Evolutionary conservation across 2,329 filamentous ascomycete genomes (phyloP).

Genomic region (Metarhizium humberi): DNA sequence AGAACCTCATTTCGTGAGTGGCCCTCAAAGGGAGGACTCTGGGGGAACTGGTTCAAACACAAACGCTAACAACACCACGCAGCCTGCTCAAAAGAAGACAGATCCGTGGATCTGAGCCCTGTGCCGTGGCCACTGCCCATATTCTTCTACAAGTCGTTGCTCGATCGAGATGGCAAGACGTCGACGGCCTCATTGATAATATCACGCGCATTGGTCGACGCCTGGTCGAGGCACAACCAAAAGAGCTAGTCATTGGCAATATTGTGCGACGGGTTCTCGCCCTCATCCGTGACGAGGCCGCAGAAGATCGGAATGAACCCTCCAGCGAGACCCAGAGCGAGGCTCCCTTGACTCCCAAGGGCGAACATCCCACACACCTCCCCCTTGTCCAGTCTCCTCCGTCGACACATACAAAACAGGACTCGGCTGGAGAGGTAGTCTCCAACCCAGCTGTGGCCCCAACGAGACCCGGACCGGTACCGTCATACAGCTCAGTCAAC

Average conservation of each 20-base stretch:
- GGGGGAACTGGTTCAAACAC: neutral
- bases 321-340: slow-evolving; percentile 52
- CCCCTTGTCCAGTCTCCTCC: slow-evolving; percentile 19
- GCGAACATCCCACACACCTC: slow-evolving; percentile 21
- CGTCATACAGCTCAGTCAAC: slow-evolving; percentile 55
- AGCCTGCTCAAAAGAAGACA: slow-evolving; percentile 77
- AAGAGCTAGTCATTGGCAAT: slow-evolving; percentile 88
- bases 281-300: slow-evolving; percentile 83
- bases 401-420: slow-evolving; percentile 25
- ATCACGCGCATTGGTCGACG: slow-evolving; percentile 71
- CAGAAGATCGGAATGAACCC: slow-evolving; percentile 63
- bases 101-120: slow-evolving; percentile 78
- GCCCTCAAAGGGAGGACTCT: slow-evolving; percentile 3
- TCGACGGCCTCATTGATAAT: slow-evolving; percentile 68
- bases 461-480: slow-evolving; percentile 50
- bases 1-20: slow-evolving; percentile 71
- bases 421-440: slow-evolving; percentile 20
- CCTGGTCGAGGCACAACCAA: slow-evolving; percentile 74
- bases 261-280: slow-evolving; percentile 85
- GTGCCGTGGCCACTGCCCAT: slow-evolving; percentile 83
- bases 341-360: slow-evolving; percentile 27
- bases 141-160: slow-evolving; percentile 82
- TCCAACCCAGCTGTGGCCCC: slow-evolving; percentile 18
- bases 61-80: slow-evolving; percentile 3
- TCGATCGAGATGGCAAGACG: slow-evolving; percentile 67